Evolutionary conservation across 148 eudicot genomes (phyloP), one percentile per base, ranked within the genome.

Genomic region (Tetragonia tetragonoides): DNA sequence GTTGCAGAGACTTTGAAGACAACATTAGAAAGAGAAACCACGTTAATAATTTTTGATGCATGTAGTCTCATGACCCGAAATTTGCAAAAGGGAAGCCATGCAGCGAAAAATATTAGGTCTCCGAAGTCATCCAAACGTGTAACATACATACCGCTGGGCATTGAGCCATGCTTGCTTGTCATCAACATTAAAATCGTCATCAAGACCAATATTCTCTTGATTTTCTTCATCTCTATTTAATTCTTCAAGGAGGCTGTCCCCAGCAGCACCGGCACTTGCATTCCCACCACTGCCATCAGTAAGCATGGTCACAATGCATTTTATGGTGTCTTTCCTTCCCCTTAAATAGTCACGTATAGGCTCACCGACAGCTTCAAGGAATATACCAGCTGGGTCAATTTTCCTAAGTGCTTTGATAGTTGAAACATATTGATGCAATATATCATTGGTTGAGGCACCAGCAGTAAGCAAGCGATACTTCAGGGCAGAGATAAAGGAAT

Each of bases 201-300:
- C 95, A 75, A 88, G 75, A 77, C 81, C 83, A 79, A 75, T 57
- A 80, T 76, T 85, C 66, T 95, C 99, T 87, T 90, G 97, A 88
- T 84, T 88, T 84, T 95, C 99, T 85, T 95, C 99, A 76, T 93
- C 97, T 87, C 97, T 89, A 84, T 93, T 93, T 72, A 95, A 76
- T 84, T 95, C 99, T 91, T 95, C 99, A 78, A 95, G 97, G 81
- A 95, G 97, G 80, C 99, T 93, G 83, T 95, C 99, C 74, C 97
- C 97, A 70, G 88, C 79, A 77, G 84, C 80, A 74, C 93, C 91
- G 54, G 91, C 90, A 83, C 72, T 88, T 37, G 89, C 80, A 81
- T 85, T 90, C 67, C 95, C 97, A 85, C 93, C 92, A 73, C 88
- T 88, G 18, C 99, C 97, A 87, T 95, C 99, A 81, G 99, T 95